Percentiles rank a stretch among this genome's conserved stretches.
Conservation (phyloP, 805 yeast species). For the Suhomyces emberorum region DNA sequence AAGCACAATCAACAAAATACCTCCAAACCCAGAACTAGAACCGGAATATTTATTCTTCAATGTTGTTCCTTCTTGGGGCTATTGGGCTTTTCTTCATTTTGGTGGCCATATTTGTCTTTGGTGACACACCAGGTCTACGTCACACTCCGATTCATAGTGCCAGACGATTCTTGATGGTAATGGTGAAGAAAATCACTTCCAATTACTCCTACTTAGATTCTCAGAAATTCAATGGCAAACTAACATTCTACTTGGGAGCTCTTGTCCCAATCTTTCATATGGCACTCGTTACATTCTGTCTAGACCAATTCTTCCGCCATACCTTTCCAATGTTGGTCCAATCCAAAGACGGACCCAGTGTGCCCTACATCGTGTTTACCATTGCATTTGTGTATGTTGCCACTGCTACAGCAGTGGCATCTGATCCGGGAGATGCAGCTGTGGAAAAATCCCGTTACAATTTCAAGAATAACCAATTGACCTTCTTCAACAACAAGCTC, state of each 20-base stretch:
- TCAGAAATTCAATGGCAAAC: slow-evolving; percentile 17
- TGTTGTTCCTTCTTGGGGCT: too few species aligned
- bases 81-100: too few species aligned
- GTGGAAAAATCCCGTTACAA: slow-evolving; percentile 5
- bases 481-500: slow-evolving; percentile 45
- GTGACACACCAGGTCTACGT: slow-evolving; percentile 44
- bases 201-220: slow-evolving; percentile 17
- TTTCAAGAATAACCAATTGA: slow-evolving; percentile 46
- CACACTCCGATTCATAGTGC: slow-evolving; percentile 30
- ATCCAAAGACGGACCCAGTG: slow-evolving; percentile 8
- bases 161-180: slow-evolving; percentile 10
- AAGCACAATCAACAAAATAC: too few species aligned
- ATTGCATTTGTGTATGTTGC: slow-evolving; percentile 30
- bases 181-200: slow-evolving; percentile 3
- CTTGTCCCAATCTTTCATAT: slow-evolving; percentile 43
- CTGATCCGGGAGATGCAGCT: slow-evolving; percentile 40
- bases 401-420: slow-evolving; percentile 37
- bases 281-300: slow-evolving; percentile 31
- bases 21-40: too few species aligned
- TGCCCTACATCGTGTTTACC: slow-evolving; percentile 25
- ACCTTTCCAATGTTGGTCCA: slow-evolving; percentile 20
- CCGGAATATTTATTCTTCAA: too few species aligned
- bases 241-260: slow-evolving; percentile 35
- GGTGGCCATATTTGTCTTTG: slow-evolving; percentile 40
- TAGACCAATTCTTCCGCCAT: slow-evolving; percentile 28